Percentiles rank a stretch among this genome's conserved stretches.
These are phyloP conservation scores for Phytophthora megakarya DNA, from an alignment of 352 stramenopile species.

Conservation along the genomic window DNA sequence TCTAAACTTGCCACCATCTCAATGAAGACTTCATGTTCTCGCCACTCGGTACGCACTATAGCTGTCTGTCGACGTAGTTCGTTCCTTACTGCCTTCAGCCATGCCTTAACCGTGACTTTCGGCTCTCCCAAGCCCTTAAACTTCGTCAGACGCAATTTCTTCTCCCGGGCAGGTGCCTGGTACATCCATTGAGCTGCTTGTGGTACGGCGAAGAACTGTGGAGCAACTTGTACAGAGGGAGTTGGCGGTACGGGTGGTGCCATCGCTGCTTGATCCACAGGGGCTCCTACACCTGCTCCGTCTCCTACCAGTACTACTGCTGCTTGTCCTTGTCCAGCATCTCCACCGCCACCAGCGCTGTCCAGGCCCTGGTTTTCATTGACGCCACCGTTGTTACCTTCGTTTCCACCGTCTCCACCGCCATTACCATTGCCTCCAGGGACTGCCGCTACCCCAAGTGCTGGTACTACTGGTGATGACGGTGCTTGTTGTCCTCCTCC, in stretches of 20 bases:
- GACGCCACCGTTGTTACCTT: too few relatives aligned
- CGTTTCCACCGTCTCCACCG: too few relatives aligned
- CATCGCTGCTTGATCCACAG: background rate
- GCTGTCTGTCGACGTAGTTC: background rate
- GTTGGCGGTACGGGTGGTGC: background rate
- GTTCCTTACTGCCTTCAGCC: conserved; percentile 2
- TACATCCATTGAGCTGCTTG: background rate
- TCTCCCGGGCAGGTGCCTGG: background rate
- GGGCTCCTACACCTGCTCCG: too few relatives aligned
- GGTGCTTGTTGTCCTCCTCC: background rate
- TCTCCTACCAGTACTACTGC: too few relatives aligned
- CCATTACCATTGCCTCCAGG: too few relatives aligned
- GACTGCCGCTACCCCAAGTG: background rate
- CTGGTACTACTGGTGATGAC: background rate
- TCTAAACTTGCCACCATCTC: conserved; percentile 10
- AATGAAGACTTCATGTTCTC: background rate
- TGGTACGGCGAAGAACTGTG: background rate
- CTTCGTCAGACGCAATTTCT: background rate
- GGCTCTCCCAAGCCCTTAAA: too few relatives aligned
- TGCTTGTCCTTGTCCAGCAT: too few relatives aligned
- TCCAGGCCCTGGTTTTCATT: too few relatives aligned
- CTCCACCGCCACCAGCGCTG: too few relatives aligned
- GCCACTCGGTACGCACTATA: background rate
- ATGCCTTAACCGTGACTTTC: background rate
- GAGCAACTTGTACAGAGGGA: background rate